Base-by-base conservation (phyloP, 139 green algal genomes). In the Coccomyxa sp. region DNA sequence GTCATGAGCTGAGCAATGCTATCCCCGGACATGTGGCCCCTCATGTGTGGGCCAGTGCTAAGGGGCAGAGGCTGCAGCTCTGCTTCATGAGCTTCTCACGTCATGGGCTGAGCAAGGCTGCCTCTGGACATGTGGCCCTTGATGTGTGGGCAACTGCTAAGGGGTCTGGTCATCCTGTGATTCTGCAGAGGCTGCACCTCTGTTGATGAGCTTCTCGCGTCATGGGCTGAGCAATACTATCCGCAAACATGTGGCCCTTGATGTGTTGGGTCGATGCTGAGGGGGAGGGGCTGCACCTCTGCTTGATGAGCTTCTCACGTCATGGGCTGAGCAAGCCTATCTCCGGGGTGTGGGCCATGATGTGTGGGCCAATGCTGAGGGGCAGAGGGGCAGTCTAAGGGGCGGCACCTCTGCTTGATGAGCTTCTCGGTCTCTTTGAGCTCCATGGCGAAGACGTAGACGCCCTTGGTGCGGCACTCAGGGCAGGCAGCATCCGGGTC, bases 381-480 rank as follows among this genome's bases (percentile, higher is more conserved):
- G 39, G 18, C 71, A 37, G 18, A 55, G 38, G 58, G 38, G 0
- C 8, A 40, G n/a, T 12, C 33, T 44, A 44, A 22, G 24, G 31
- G 9, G 24, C 40, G 8, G 4, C 44, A 68, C 44, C 54, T 40
- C 33, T 78, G 55, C 33, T 70, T 72, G 38, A 85, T 79, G 37
- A 87, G 76, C 18, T 39, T 18, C 18, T 37, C 68, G 34, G 85
- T 54, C 34, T 82, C 64, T 27, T 72, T 71, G 68, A 87, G 75
- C 14, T 70, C 34, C 18, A 84, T 33, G 2, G 83, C 81, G 18
- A 34, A 44, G 7, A 54, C 37, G 55, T 73, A 88, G 16, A 83
- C 81, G 68, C 39, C 64, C 24, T 54, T 44, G 55, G 80, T 78
- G 33, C 83, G 76, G 77, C 83, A 88, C 77, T 87, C 71, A 9